Percentiles rank a stretch among this genome's conserved stretches.
phyloP scores from a whole-genome alignment of 345 rosid species.

The Eucalyptus curtisii region DNA sequence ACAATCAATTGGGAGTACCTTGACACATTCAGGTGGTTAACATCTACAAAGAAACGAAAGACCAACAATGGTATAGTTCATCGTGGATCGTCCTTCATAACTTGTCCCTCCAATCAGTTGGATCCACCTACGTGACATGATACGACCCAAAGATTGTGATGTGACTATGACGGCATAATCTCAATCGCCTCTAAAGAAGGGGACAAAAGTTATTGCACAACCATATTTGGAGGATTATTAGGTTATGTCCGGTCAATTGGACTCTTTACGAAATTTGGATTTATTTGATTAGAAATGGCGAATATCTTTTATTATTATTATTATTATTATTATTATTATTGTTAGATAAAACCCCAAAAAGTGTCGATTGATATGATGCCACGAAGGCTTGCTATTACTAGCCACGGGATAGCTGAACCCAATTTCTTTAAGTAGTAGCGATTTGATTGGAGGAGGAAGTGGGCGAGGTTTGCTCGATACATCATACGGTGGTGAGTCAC shows the following conservation, averaged over 20 bases:
- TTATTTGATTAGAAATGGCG: neutral
- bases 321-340: too few species aligned
- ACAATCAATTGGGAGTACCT: neutral
- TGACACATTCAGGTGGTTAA: neutral
- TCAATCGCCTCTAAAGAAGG: neutral
- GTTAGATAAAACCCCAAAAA: neutral
- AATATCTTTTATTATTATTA: neutral
- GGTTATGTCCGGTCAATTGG: neutral
- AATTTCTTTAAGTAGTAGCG: neutral
- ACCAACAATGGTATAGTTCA: neutral
- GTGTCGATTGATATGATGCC: neutral
- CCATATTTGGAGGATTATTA: neutral
- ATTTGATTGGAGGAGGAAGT: neutral
- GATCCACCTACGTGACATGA: neutral
- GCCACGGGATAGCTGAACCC: neutral
- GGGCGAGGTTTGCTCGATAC: neutral
- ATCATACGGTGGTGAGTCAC: neutral
- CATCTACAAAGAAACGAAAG: neutral
- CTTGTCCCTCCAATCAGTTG: neutral
- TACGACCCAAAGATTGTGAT: neutral
- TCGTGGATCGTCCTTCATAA: rapidly evolving
- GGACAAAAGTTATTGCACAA: neutral
- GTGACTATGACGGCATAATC: neutral
- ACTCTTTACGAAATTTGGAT: neutral
- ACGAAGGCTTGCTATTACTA: neutral